These are phyloP conservation scores for Podaxis rugospora DNA, from an alignment of 768 basidiomycete genomes.

Conservation along the genomic window DNA sequence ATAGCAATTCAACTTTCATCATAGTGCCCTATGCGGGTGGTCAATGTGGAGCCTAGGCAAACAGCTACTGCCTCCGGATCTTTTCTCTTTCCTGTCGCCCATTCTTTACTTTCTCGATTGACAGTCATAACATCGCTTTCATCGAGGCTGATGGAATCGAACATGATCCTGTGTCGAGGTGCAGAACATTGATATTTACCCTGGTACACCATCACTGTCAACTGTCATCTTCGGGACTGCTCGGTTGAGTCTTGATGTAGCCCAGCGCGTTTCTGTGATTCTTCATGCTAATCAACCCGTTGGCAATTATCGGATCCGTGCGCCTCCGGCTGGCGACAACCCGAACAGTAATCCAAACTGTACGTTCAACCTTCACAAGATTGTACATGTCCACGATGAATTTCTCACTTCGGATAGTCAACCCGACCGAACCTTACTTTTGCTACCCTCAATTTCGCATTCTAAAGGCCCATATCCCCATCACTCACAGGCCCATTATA, in stretches of 20 bases:
- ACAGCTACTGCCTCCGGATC: slow-evolving; percentile 49
- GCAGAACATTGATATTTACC: slow-evolving; percentile 32
- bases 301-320: slow-evolving; percentile 37
- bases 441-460: too few species aligned
- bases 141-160: slow-evolving; percentile 29
- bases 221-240: neutral
- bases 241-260: neutral
- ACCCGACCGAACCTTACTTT: too few species aligned
- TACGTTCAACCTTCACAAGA: too few species aligned
- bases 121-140: slow-evolving; percentile 25
- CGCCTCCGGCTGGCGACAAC: slow-evolving; percentile 32
- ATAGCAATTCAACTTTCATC: neutral
- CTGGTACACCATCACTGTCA: slow-evolving; percentile 14
- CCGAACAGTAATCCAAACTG: slow-evolving; percentile 7
- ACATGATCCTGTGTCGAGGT: slow-evolving; percentile 25
- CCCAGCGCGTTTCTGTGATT: slow-evolving; percentile 24
- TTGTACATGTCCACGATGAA: too few species aligned
- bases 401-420: too few species aligned
- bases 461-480: too few species aligned
- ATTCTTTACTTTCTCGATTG: slow-evolving; percentile 34
- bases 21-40: slow-evolving; percentile 21
- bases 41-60: slow-evolving; percentile 36
- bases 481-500: too few species aligned
- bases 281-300: slow-evolving; percentile 20
- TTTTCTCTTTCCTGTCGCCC: slow-evolving; percentile 43